Percentiles rank a stretch among this genome's conserved stretches.
These are phyloP conservation scores for Pseudocercospora macadamiae DNA, from an alignment of 2,329 filamentous ascomycete species.

Conservation along the genomic window DNA sequence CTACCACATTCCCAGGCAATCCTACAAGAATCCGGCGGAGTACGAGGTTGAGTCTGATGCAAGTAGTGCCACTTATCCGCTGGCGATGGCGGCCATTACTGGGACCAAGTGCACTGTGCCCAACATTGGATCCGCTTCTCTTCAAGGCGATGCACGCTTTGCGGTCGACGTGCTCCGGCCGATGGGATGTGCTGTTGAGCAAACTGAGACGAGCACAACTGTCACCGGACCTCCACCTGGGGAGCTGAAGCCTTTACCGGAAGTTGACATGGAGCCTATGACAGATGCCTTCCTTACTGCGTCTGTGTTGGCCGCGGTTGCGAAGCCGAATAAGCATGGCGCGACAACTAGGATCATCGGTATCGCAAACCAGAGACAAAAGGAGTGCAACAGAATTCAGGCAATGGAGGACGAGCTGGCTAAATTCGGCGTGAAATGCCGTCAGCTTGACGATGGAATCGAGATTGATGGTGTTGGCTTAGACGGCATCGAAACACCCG, in stretches of 20 bases:
- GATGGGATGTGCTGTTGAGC: constrained; percentile 91
- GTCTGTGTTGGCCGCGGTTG: constrained; percentile 87
- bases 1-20: constrained; percentile 86
- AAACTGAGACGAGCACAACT: constrained; percentile 83
- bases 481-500: constrained; percentile 56
- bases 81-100: constrained; percentile 92
- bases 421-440: constrained; percentile 86
- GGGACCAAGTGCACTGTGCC: constrained; percentile 94
- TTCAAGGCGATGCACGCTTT: constrained; percentile 94
- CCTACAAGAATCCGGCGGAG: constrained; percentile 79
- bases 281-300: constrained; percentile 97
- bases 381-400: constrained; percentile 94
- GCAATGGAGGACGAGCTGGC: constrained; percentile 94
- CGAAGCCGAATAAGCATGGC: constrained; percentile 65
- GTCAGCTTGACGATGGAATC: constrained; percentile 93
- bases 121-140: constrained; percentile 88
- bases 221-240: constrained; percentile 85
- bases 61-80: constrained; percentile 93
- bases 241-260: constrained; percentile 70
- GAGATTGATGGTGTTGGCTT: constrained; percentile 65
- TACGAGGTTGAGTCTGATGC: constrained; percentile 97
- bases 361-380: constrained; percentile 96
- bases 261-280: constrained; percentile 99
- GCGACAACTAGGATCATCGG: constrained; percentile 81
- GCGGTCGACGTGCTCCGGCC: constrained; percentile 85